phyloP scores from a whole-genome alignment of 495 filamentous ascomycete species.

The Aspergillus carlsbadensis region DNA sequence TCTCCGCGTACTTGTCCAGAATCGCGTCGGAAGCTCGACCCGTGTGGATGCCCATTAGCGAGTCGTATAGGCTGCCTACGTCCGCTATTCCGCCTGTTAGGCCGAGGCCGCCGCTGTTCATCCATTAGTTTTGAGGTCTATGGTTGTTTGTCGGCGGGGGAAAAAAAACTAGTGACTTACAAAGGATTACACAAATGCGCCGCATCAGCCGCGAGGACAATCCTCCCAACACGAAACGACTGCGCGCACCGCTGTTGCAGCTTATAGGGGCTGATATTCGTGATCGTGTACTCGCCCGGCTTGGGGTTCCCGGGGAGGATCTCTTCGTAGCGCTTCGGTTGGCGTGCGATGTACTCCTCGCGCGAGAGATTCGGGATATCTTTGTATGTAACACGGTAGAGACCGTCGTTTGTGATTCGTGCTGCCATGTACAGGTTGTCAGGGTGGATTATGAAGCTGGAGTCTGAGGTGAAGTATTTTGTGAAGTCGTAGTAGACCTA shows the following conservation, averaged over 20 bases:
- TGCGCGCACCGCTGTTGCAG: conserved; percentile 62
- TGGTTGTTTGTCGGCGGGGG: not conserved
- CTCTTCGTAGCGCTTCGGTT: conserved; percentile 51
- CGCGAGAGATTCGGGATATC: conserved; percentile 49
- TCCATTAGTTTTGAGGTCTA: not conserved
- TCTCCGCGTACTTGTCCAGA: conserved; percentile 55
- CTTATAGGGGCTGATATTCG: conserved; percentile 56
- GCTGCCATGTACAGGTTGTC: conserved; percentile 62
- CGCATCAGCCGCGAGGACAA: conserved; percentile 61
- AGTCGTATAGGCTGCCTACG: conserved; percentile 57
- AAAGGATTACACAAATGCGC: conserved; percentile 48
- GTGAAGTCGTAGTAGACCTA: conserved; percentile 58
- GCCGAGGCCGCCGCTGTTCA: conserved; percentile 52
- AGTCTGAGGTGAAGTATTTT: conserved; percentile 53
- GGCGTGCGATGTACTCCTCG: conserved; percentile 53
- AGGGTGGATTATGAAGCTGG: conserved; percentile 60
- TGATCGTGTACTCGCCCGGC: conserved; percentile 54
- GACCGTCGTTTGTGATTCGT: conserved; percentile 53
- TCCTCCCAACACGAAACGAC: conserved; percentile 52
- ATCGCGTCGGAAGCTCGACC: conserved; percentile 55
- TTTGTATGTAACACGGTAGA: conserved; percentile 62
- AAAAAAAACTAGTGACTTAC: conserved; percentile 19
- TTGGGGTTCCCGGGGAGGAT: conserved; percentile 60
- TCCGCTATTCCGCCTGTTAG: conserved; percentile 63
- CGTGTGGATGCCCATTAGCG: conserved; percentile 55